Percentiles rank a stretch among this genome's conserved stretches.
Conservation (phyloP, 306 rosid species). For the Prinsepia uniflora region DNA sequence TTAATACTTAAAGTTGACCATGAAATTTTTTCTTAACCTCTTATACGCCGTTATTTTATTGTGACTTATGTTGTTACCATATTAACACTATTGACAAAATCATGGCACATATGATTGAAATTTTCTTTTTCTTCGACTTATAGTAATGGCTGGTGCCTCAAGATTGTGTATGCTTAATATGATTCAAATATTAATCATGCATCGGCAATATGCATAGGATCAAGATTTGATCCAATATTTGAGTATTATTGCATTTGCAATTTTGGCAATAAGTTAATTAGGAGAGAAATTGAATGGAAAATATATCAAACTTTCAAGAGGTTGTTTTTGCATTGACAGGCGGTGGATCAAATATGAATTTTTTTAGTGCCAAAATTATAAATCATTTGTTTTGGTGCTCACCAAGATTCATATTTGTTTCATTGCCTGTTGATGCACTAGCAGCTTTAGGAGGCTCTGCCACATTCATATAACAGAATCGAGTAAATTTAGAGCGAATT, state of each 20-base stretch:
- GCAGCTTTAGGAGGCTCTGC: slow-evolving; percentile 6
- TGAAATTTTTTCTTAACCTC: too few relatives aligned
- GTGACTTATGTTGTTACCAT: too few relatives aligned
- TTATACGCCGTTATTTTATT: too few relatives aligned
- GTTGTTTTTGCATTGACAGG: slow-evolving; percentile 57
- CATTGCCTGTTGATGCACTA: slow-evolving; percentile 37
- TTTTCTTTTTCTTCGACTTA: too few relatives aligned
- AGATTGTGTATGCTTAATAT: background rate
- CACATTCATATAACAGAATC: background rate
- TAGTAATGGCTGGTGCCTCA: background rate
- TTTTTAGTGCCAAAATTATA: too few relatives aligned
- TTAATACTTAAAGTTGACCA: background rate
- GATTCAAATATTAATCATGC: slow-evolving; percentile 2
- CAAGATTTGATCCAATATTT: slow-evolving; percentile 5
- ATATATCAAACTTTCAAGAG: background rate
- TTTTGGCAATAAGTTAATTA: background rate
- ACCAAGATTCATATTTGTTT: slow-evolving; percentile 56
- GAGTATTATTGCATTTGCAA: slow-evolving; percentile 6
- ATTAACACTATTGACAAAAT: too few relatives aligned
- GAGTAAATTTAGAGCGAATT: too few relatives aligned
- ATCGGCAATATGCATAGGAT: background rate
- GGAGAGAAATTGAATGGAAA: background rate
- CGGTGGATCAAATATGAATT: slow-evolving; percentile 87
- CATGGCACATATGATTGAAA: too few relatives aligned
- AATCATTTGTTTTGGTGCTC: background rate